Evolutionary conservation across 768 basidiomycete genomes (phyloP).

Genomic region (Lactarius hatsudake): DNA sequence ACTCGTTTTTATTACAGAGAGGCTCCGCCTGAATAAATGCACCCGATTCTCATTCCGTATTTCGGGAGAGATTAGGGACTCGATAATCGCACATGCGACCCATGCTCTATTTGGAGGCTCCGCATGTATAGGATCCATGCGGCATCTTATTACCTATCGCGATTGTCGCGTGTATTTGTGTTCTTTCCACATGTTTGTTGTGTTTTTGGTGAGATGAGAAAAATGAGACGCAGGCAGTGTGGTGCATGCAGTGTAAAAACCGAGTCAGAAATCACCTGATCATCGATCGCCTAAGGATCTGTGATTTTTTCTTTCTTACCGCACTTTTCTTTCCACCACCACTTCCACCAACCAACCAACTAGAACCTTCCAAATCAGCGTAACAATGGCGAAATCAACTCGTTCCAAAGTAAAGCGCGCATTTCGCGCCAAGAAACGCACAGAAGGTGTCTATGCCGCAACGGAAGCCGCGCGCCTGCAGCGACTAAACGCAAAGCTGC

Average conservation of each 20-base stretch:
- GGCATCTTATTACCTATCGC: conserved; percentile 10
- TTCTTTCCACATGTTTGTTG: not conserved
- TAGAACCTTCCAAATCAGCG: not conserved
- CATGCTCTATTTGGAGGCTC: not conserved
- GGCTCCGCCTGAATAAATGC: conserved; percentile 21
- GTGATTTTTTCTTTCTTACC: not conserved
- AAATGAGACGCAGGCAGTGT: not conserved
- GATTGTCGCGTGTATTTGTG: not conserved
- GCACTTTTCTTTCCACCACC: not conserved
- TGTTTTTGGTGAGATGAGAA: not conserved
- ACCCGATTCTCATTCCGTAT: not conserved
- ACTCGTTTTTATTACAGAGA: conserved; percentile 25
- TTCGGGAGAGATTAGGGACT: conserved; percentile 2
- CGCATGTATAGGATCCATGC: conserved; percentile 17
- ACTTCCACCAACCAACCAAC: not conserved
- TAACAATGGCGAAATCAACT: conserved; percentile 75
- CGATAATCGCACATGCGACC: not conserved
- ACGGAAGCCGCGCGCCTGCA: conserved; percentile 73
- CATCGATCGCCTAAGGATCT: not conserved
- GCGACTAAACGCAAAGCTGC: conserved; percentile 67
- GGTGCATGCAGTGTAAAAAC: not conserved
- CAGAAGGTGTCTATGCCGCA: conserved; percentile 70
- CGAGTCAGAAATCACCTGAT: conserved; percentile 2
- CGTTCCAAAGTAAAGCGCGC: conserved; percentile 79
- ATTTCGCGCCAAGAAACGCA: conserved; percentile 75